Percentiles rank a stretch among this genome's conserved stretches.
phyloP scores from a whole-genome alignment of 1,139 yeast species.

The Kodamaea suecica region DNA sequence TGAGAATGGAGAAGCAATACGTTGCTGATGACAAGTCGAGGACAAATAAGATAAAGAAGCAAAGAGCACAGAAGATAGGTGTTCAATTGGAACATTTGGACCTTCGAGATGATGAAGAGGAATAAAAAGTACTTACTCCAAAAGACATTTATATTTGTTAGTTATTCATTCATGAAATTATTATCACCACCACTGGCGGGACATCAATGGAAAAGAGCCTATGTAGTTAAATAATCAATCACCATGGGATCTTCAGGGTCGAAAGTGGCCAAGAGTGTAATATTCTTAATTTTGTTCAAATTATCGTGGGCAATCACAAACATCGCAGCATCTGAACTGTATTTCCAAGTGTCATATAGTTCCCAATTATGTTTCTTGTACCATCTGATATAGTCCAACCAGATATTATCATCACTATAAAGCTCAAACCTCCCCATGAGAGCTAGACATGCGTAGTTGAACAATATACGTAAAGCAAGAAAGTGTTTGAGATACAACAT shows the following conservation, averaged over 20 bases:
- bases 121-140: too few species aligned
- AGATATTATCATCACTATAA: constrained; percentile 19
- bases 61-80: constrained; percentile 14
- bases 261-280: constrained; percentile 6
- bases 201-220: too few species aligned
- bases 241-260: constrained; percentile 8
- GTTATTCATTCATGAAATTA: too few species aligned
- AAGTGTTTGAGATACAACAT: constrained; percentile 20
- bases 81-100: constrained; percentile 14
- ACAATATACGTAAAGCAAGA: constrained; percentile 27
- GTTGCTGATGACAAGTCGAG: constrained; percentile 14
- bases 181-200: too few species aligned
- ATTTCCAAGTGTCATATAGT: constrained; percentile 19
- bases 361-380: constrained; percentile 16
- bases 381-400: constrained; percentile 29
- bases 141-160: too few species aligned
- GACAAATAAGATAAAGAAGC: constrained; percentile 16
- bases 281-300: constrained; percentile 5
- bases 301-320: constrained; percentile 10
- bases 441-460: constrained; percentile 20
- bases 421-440: constrained; percentile 23
- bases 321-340: constrained; percentile 15
- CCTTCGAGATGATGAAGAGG: constrained; percentile 6
- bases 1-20: constrained; percentile 14
- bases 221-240: neutral